Evolutionary conservation across 306 rosid genomes (phyloP).

Genomic region (Ormosia emarginata): DNA sequence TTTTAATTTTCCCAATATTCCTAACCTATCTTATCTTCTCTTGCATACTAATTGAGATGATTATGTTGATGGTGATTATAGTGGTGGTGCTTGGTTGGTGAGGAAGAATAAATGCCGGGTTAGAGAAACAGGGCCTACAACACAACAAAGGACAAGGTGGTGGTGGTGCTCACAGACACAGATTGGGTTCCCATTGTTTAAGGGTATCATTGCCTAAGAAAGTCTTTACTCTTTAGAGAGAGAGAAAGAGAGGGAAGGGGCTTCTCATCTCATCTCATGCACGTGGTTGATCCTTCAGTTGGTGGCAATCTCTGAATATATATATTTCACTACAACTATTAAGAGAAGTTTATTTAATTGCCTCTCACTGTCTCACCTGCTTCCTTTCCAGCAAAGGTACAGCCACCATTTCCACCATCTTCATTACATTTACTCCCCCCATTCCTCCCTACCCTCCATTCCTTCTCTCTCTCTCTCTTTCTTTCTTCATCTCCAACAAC

Average conservation of each 20-base stretch:
- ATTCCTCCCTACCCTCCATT: slow-evolving; percentile 36
- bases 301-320: slow-evolving; percentile 61
- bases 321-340: background rate
- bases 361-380: slow-evolving; percentile 50
- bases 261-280: slow-evolving; percentile 55
- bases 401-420: slow-evolving; percentile 47
- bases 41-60: slow-evolving; percentile 7
- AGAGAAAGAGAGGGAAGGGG: background rate
- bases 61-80: slow-evolving; percentile 32
- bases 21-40: background rate
- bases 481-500: background rate
- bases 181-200: slow-evolving; percentile 33
- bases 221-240: background rate
- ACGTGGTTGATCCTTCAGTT: slow-evolving; percentile 69
- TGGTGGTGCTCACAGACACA: slow-evolving; percentile 15
- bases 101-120: slow-evolving; percentile 70
- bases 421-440: slow-evolving; percentile 42
- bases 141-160: slow-evolving; percentile 20
- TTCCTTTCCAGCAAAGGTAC: slow-evolving; percentile 69
- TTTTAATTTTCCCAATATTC: background rate
- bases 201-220: slow-evolving; percentile 24
- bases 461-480: slow-evolving; percentile 26
- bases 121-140: slow-evolving; percentile 51
- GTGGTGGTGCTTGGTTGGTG: slow-evolving; percentile 55
- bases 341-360: slow-evolving; percentile 52